Evolutionary conservation across 768 basidiomycete species (phyloP).

Genomic region (Boletus vermiculosoides): DNA sequence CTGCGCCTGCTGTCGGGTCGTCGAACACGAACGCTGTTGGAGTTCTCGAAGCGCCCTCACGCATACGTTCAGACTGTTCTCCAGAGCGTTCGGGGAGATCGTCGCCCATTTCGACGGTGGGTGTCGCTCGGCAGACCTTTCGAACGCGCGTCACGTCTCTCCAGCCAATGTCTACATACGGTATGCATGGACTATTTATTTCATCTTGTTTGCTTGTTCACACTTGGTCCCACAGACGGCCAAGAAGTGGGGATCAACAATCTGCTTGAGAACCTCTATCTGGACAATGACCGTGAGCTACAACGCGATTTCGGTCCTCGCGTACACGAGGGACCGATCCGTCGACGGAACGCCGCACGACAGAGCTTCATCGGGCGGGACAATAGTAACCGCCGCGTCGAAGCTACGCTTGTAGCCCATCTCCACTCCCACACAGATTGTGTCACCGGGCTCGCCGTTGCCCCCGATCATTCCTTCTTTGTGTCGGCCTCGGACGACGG

Average conservation of each 20-base stretch:
- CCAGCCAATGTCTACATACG: constrained; percentile 68
- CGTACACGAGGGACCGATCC: constrained; percentile 76
- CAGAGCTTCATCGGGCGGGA: constrained; percentile 70
- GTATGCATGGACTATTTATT: constrained; percentile 37
- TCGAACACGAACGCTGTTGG: constrained; percentile 83
- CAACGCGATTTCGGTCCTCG: constrained; percentile 91
- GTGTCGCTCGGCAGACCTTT: constrained; percentile 49
- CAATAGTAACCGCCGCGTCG: constrained; percentile 54
- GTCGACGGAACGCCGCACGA: constrained; percentile 71
- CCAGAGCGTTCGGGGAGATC: constrained; percentile 74
- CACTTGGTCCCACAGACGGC: constrained; percentile 54
- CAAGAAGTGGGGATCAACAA: constrained; percentile 89
- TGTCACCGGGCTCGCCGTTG: constrained; percentile 77
- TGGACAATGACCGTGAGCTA: constrained; percentile 82
- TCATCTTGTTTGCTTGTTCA: not conserved
- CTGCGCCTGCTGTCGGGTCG: constrained; percentile 86
- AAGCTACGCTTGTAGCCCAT: constrained; percentile 82
- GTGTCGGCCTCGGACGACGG: constrained; percentile 92
- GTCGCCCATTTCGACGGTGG: constrained; percentile 68
- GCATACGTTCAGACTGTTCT: constrained; percentile 62
- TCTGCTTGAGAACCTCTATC: constrained; percentile 84
- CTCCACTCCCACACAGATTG: constrained; percentile 79
- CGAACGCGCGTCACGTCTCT: constrained; percentile 51
- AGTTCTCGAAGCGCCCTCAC: constrained; percentile 72
- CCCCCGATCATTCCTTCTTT: constrained; percentile 95